Evolutionary conservation across 2,329 filamentous ascomycete species (phyloP).

Genomic region (Berkeleyomyces rouxiae): DNA sequence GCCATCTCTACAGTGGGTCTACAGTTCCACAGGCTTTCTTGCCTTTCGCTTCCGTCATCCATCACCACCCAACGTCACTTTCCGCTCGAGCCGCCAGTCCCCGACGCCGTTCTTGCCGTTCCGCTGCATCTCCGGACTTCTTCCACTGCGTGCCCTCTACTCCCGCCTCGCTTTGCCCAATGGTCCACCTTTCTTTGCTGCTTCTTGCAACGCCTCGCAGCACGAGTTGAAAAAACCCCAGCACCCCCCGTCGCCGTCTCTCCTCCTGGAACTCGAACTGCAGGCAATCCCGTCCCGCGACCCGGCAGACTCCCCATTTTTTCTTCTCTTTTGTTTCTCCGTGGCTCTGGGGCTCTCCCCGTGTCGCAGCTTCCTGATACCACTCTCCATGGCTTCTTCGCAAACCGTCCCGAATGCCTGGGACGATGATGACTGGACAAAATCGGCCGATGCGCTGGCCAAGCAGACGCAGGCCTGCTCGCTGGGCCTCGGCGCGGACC

Average conservation of each 20-base stretch:
- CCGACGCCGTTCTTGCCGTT: not conserved
- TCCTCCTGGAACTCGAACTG: not conserved
- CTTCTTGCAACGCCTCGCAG: constrained; percentile 6
- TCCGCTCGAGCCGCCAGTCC: too few relatives aligned
- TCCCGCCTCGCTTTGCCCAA: not conserved
- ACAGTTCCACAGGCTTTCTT: too few relatives aligned
- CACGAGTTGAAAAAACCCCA: not conserved
- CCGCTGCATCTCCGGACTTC: not conserved
- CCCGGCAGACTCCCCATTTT: not conserved
- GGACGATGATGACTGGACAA: constrained; percentile 85
- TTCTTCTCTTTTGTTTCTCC: constrained; percentile 19
- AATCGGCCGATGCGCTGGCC: constrained; percentile 46
- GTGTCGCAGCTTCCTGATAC: constrained; percentile 21
- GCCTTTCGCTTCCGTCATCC: not conserved
- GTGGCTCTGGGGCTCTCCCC: too few relatives aligned
- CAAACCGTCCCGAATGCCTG: constrained; percentile 54
- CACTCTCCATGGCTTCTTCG: constrained; percentile 25
- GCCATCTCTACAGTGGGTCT: not conserved
- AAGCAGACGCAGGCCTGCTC: constrained; percentile 17
- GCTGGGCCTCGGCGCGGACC: constrained; percentile 13
- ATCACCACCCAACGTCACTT: not conserved
- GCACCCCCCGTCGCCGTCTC: not conserved
- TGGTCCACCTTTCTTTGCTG: constrained; percentile 3
- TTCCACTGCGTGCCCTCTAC: too few relatives aligned
- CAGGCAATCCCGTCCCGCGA: not conserved